A percentile compares a stretch with the other conserved stretches of the same genome.
phyloP scores from a whole-genome alignment of 768 basidiomycete species.

The Tulasnella calospora region DNA sequence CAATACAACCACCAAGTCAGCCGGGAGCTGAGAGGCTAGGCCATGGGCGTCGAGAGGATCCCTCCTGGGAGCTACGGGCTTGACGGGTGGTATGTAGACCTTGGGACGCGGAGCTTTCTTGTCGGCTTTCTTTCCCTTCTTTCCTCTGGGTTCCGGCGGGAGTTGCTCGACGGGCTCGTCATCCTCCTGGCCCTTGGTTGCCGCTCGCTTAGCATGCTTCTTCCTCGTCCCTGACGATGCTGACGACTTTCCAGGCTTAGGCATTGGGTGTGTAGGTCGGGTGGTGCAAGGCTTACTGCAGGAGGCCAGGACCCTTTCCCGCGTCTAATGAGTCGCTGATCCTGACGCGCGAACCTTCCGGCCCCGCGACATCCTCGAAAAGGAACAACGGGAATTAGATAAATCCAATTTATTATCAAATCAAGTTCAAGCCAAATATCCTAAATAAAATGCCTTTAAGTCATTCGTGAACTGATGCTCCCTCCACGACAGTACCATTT shows the following conservation, averaged over 20 bases:
- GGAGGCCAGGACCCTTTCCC: not conserved
- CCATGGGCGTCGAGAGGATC: slow-evolving; percentile 87
- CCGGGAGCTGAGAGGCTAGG: slow-evolving; percentile 63
- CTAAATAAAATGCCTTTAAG: not conserved
- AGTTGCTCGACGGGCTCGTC: slow-evolving; percentile 33
- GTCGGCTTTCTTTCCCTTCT: slow-evolving; percentile 49
- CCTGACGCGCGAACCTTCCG: not conserved
- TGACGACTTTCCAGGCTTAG: slow-evolving; percentile 61
- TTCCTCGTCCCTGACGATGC: slow-evolving; percentile 83
- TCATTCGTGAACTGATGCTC: not conserved
- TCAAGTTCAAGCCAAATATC: not conserved
- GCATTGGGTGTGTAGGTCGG: slow-evolving; percentile 35
- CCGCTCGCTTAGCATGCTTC: slow-evolving; percentile 81
- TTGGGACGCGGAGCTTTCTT: slow-evolving; percentile 61
- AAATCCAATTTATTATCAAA: not conserved
- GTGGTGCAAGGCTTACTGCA: slow-evolving; percentile 1
- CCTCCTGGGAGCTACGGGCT: slow-evolving; percentile 60
- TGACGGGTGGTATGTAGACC: slow-evolving; percentile 80
- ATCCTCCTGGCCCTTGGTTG: slow-evolving; percentile 28
- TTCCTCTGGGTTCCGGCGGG: slow-evolving; percentile 43
- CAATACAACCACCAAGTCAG: slow-evolving; percentile 78
- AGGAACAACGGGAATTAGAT: too few relatives aligned
- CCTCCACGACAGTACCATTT: slow-evolving; percentile 4
- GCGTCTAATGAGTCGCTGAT: slow-evolving; percentile 5
- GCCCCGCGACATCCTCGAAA: too few relatives aligned